Base-by-base conservation (phyloP, 345 rosid species). In the Camelina hispida region DNA sequence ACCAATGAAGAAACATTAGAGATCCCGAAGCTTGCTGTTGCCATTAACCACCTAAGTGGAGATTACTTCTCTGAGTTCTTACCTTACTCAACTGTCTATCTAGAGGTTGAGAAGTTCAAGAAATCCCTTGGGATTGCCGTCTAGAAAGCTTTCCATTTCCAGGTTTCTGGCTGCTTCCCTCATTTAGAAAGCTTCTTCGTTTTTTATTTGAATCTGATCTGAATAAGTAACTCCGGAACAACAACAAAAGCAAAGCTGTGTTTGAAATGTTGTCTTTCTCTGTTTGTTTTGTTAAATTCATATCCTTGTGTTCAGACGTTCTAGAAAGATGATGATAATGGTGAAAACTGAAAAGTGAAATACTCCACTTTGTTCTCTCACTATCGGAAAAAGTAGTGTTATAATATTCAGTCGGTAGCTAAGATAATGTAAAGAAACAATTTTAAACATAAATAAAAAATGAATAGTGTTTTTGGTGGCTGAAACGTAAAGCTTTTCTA, bases 1-100 rank as follows among this genome's bases (percentile, higher is more conserved):
- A 89, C 98, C 61, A 93, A 93, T 57, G 99, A 91, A 80, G 99
- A 91, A 84, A 93, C 90, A 13, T 58, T 90, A 79, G 98, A 96
- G 80, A 96, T 96, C 79, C 93, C 98, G 0, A 93, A 96, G 74
- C 97, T 96, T 30, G 97, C 99, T 6, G 98, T 91, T 42, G 99
- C 99, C 63, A 86, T 96, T 18, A 89, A 86, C 63, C 96, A 96
- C 85, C 85, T 87, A 34, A 93, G 98, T 81, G 85, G 81, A 43
- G 82, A 75, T 71, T 73, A 96, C 81, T 89, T 83, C 88, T 83
- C 87, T 11, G 99, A 93, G 84, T 96, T 85, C 77, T 90, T 95
- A 18, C 98, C 99, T 16, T 89, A 90, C 87, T 90, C 98, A 7
- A 89, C 97, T 1, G 88, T 82, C 47, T 91, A 93, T 81, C 84